These are phyloP conservation scores for Puccinia novopanici DNA, from an alignment of 1,284 basidiomycete species.

Conservation along the genomic window DNA sequence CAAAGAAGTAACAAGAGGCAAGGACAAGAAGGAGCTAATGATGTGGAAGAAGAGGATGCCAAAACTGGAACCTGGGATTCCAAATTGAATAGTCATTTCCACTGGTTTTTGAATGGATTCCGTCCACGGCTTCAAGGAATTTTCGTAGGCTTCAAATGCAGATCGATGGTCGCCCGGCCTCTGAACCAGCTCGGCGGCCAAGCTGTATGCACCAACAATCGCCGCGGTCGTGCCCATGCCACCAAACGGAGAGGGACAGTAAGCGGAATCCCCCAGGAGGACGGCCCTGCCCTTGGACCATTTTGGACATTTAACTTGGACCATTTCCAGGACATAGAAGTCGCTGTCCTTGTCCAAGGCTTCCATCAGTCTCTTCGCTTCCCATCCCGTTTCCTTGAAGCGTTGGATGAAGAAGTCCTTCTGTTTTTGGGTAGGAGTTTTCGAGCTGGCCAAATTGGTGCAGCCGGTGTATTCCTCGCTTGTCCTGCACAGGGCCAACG, in stretches of 20 bases:
- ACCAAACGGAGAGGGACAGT: constrained; percentile 54
- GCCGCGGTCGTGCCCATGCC: constrained; percentile 54
- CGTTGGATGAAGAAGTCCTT: constrained; percentile 51
- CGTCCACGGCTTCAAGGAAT: neutral
- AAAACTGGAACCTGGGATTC: neutral
- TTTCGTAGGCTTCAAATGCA: constrained; percentile 23
- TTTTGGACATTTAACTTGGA: constrained; percentile 53
- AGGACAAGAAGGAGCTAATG: neutral
- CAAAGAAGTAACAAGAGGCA: neutral
- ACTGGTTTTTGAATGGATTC: constrained; percentile 19
- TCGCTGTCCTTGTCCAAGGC: constrained; percentile 51
- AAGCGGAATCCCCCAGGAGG: constrained; percentile 54
- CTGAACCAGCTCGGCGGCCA: constrained; percentile 53
- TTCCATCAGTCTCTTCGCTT: constrained; percentile 50
- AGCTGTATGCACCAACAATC: constrained; percentile 42
- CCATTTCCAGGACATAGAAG: constrained; percentile 53
- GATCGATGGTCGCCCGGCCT: constrained; percentile 1
- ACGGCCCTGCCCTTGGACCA: constrained; percentile 54
- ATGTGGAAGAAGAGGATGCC: constrained; percentile 16
- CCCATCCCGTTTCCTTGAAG: constrained; percentile 52
- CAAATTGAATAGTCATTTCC: constrained; percentile 9
- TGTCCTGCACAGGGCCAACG: constrained; percentile 14
- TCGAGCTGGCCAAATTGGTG: neutral
- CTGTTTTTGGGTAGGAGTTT: constrained; percentile 39
- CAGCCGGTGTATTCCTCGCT: neutral